These are phyloP conservation scores for Lachnellula suecica DNA, from an alignment of 2,329 filamentous ascomycete species.

Conservation along the genomic window DNA sequence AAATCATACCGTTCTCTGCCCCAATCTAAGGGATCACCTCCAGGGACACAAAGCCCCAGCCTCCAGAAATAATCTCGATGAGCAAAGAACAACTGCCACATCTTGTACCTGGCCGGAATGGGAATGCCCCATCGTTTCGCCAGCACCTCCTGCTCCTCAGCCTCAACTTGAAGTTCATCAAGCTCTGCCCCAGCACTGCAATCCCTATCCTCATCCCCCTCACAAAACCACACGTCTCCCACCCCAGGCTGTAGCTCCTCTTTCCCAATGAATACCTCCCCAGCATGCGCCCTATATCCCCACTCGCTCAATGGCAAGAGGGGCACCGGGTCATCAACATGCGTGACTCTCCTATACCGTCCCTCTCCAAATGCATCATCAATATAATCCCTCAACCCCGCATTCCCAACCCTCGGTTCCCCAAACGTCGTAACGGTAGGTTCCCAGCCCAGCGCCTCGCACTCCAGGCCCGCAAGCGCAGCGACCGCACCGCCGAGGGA, in stretches of 20 bases:
- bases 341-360: constrained; percentile 75
- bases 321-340: constrained; percentile 82
- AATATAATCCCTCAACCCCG: constrained; percentile 53
- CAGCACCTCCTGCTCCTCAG: constrained; percentile 20
- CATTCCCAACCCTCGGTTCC: constrained; percentile 70
- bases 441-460: constrained; percentile 71
- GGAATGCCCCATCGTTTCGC: constrained; percentile 27
- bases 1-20: constrained; percentile 50
- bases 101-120: constrained; percentile 55
- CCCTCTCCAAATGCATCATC: constrained; percentile 47
- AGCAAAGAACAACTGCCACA: constrained; percentile 93
- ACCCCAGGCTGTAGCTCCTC: constrained; percentile 64
- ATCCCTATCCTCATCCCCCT: constrained; percentile 53
- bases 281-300: constrained; percentile 81
- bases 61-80: constrained; percentile 98
- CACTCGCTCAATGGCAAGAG: constrained; percentile 81
- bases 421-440: constrained; percentile 87
- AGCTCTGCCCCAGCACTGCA: constrained; percentile 63
- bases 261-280: constrained; percentile 84
- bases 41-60: constrained; percentile 83
- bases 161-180: constrained; percentile 15
- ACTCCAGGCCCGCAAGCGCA: constrained; percentile 79
- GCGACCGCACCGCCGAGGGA: constrained; percentile 89
- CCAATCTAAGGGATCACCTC: constrained; percentile 71
- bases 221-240: constrained; percentile 67